Conservation (phyloP, 306 rosid genomes). For the Purshia tridentata region DNA sequence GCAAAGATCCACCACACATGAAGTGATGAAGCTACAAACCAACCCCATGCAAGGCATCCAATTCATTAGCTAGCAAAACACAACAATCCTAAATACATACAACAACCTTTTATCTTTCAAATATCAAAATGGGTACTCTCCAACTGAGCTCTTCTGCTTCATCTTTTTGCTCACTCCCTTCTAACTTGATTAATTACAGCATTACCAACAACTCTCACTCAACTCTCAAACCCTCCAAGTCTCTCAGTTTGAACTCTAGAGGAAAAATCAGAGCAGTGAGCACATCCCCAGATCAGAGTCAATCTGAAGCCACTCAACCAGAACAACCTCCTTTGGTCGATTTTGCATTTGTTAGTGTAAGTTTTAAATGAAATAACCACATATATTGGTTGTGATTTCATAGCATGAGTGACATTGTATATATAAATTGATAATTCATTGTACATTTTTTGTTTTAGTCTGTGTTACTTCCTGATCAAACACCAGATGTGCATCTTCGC, state of each 20-base stretch:
- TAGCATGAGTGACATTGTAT: neutral
- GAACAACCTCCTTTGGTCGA: constrained; percentile 52
- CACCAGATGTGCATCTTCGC: constrained; percentile 79
- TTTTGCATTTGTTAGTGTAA: constrained; percentile 78
- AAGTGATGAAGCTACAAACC: neutral
- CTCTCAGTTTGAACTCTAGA: constrained; percentile 26
- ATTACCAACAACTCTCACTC: constrained; percentile 31
- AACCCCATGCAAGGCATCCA: constrained; percentile 22
- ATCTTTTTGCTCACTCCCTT: constrained; percentile 37
- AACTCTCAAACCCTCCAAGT: constrained; percentile 32
- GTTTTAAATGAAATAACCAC: constrained; percentile 8
- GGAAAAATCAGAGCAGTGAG: constrained; percentile 56
- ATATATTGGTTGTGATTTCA: too few relatives aligned
- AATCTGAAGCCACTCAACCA: constrained; percentile 44
- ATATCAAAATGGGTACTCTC: constrained; percentile 44
- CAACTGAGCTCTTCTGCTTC: constrained; percentile 37
- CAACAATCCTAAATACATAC: constrained; percentile 6
- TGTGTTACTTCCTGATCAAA: constrained; percentile 86
- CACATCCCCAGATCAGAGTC: constrained; percentile 48
- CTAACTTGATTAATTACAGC: constrained; percentile 36
- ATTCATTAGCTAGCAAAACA: neutral
- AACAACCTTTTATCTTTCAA: neutral
- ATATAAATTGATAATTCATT: neutral
- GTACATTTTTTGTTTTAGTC: constrained; percentile 43
- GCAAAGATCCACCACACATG: constrained; percentile 30